Evolutionary conservation across 2,329 filamentous ascomycete genomes (phyloP).

Genomic region (Sporothrix luriei): DNA sequence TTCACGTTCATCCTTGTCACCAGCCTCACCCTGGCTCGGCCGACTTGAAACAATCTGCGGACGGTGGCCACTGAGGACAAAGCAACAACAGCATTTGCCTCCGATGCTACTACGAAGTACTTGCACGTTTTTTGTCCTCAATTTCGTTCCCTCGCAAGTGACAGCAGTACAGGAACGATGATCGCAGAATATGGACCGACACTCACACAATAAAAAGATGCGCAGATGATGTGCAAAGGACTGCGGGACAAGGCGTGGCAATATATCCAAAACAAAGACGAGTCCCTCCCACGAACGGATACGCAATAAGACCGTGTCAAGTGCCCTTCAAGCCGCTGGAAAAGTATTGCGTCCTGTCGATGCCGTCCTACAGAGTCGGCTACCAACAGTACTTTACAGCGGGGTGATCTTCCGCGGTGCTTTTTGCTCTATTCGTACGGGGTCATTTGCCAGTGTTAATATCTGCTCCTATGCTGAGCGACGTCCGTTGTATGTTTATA

Average conservation of each 20-base stretch:
- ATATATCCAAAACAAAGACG: constrained; percentile 7
- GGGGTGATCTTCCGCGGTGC: constrained; percentile 14
- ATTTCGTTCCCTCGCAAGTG: not conserved
- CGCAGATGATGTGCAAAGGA: constrained; percentile 8
- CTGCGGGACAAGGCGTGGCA: not conserved
- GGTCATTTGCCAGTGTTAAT: constrained; percentile 8
- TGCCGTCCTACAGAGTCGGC: not conserved
- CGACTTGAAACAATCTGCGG: constrained; percentile 9
- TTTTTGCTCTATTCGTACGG: not conserved
- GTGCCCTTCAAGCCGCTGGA: no score
- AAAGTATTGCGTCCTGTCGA: not conserved
- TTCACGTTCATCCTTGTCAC: not conserved
- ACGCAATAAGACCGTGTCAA: not conserved
- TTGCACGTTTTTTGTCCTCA: no score
- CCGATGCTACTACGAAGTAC: no score
- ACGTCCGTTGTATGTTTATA: not conserved
- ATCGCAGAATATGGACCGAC: not conserved
- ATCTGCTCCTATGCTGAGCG: not conserved
- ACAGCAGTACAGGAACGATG: not conserved
- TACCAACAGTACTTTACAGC: constrained; percentile 2
- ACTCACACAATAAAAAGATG: not conserved
- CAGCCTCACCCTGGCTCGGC: constrained; percentile 5
- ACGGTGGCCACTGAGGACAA: not conserved
- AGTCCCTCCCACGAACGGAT: not conserved
- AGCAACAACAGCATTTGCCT: not conserved